These are phyloP conservation scores for Aegilops longissima DNA, from an alignment of 176 grass and related monocot species.

Conservation along the genomic window DNA sequence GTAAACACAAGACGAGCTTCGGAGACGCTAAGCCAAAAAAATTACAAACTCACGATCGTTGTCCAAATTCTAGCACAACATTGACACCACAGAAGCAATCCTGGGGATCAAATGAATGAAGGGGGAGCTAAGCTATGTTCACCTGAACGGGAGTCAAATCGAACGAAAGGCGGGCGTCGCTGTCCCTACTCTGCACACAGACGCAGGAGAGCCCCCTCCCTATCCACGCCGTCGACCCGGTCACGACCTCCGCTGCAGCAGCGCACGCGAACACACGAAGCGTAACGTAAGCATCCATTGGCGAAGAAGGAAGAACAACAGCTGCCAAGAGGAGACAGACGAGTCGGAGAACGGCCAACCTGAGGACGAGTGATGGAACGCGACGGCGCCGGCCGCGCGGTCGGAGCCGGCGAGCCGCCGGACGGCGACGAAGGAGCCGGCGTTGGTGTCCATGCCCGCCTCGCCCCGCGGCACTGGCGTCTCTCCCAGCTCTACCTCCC, in stretches of 20 bases:
- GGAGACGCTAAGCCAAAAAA: not conserved
- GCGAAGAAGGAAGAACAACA: not conserved
- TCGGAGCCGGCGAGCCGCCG: slow-evolving; percentile 48
- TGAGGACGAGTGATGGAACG: slow-evolving; percentile 63
- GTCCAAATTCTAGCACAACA: not conserved
- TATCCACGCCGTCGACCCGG: slow-evolving; percentile 95
- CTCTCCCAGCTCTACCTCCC: not conserved
- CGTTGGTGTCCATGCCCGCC: slow-evolving; percentile 51
- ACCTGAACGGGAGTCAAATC: slow-evolving; percentile 87
- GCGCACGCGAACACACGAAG: not conserved
- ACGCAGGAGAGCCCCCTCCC: slow-evolving; percentile 95
- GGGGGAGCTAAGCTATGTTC: slow-evolving; percentile 3
- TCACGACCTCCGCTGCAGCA: slow-evolving; percentile 73
- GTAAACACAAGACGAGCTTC: slow-evolving; percentile 2
- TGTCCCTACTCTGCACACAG: slow-evolving; percentile 88
- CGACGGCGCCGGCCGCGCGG: slow-evolving; percentile 38
- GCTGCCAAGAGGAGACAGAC: not conserved
- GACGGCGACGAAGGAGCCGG: slow-evolving; percentile 61
- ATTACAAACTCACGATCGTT: not conserved
- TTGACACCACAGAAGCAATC: not conserved
- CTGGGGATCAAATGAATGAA: not conserved
- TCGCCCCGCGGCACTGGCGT: not conserved
- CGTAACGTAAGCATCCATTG: slow-evolving; percentile 22
- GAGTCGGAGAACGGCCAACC: slow-evolving; percentile 38
- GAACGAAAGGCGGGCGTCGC: slow-evolving; percentile 80